phyloP scores from a whole-genome alignment of 352 stramenopile genomes.

The Globisporangium splendens region DNA sequence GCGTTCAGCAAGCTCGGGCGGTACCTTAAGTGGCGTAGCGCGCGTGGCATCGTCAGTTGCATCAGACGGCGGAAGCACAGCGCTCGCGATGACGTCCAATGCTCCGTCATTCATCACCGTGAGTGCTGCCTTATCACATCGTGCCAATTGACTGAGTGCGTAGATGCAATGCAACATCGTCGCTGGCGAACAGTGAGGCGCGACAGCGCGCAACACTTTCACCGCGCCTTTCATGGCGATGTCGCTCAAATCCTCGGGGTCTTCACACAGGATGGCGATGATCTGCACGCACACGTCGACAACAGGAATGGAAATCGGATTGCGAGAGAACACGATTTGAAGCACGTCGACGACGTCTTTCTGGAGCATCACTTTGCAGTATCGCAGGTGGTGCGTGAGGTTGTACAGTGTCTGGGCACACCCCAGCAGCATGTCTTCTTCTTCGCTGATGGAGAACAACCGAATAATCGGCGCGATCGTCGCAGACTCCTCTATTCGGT shows the following conservation, averaged over 20 bases:
- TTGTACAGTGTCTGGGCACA: slow-evolving; percentile 73
- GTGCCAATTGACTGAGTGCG: slow-evolving; percentile 62
- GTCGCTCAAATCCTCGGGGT: slow-evolving; percentile 41
- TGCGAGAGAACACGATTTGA: slow-evolving; percentile 32
- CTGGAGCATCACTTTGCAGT: slow-evolving; percentile 54
- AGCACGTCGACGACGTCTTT: slow-evolving; percentile 51
- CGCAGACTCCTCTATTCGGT: slow-evolving; percentile 63
- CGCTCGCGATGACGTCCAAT: slow-evolving; percentile 51
- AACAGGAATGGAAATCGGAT: slow-evolving; percentile 24
- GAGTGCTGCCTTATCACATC: slow-evolving; percentile 35
- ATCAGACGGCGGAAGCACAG: slow-evolving; percentile 7
- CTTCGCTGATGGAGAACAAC: slow-evolving; percentile 37
- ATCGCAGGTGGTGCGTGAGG: slow-evolving; percentile 55
- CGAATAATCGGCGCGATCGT: slow-evolving; percentile 47
- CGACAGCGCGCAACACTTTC: slow-evolving; percentile 45
- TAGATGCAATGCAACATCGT: slow-evolving; percentile 56
- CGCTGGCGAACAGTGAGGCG: slow-evolving; percentile 18
- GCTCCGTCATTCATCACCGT: slow-evolving; percentile 54
- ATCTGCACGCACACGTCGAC: slow-evolving; percentile 65
- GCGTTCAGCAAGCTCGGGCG: slow-evolving; percentile 36
- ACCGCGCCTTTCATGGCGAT: slow-evolving; percentile 54
- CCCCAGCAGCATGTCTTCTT: slow-evolving; percentile 49
- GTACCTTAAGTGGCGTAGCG: background rate
- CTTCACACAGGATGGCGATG: slow-evolving; percentile 65
- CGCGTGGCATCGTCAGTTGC: background rate